A percentile compares a stretch with the other conserved stretches of the same genome.
phyloP scores from a whole-genome alignment of 352 stramenopile genomes.

The Phytophthora pini region DNA sequence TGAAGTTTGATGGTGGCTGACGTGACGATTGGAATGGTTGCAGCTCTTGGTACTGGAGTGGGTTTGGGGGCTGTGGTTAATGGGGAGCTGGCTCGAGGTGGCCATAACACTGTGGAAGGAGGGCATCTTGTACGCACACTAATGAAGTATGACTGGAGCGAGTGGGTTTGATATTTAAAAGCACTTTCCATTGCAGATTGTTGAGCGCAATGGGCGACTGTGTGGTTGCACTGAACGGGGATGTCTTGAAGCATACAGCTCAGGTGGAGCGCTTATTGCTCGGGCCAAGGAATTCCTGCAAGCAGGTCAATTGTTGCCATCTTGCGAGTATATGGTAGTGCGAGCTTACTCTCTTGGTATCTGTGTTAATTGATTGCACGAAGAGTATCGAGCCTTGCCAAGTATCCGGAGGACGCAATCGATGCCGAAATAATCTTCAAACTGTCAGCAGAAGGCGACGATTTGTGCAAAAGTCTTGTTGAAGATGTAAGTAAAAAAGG shows the following conservation, averaged over 20 bases:
- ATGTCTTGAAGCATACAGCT: too few species aligned
- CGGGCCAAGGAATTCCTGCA: constrained; percentile 60
- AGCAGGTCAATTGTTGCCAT: constrained; percentile 38
- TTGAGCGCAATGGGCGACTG: constrained; percentile 68
- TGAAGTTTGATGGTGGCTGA: background rate
- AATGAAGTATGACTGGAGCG: constrained; percentile 1
- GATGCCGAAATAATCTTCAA: constrained; percentile 75
- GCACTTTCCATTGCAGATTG: constrained; percentile 52
- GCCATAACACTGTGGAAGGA: constrained; percentile 74
- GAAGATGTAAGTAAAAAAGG: constrained; percentile 49
- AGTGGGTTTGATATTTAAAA: background rate
- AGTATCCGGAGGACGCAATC: constrained; percentile 51
- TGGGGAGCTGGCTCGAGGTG: constrained; percentile 67
- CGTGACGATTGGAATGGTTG: constrained; percentile 1
- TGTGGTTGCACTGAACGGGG: too few species aligned
- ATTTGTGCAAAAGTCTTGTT: constrained; percentile 73
- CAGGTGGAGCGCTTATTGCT: too few species aligned
- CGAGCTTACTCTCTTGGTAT: background rate
- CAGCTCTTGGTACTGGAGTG: constrained; percentile 80
- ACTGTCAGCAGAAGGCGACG: constrained; percentile 47
- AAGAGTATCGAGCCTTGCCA: constrained; percentile 54
- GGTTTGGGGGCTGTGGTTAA: constrained; percentile 72
- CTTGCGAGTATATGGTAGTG: background rate
- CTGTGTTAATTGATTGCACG: constrained; percentile 30
- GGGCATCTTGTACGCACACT: constrained; percentile 65